phyloP scores from a whole-genome alignment of 139 green algal genomes.

The Coccomyxa sp. region DNA sequence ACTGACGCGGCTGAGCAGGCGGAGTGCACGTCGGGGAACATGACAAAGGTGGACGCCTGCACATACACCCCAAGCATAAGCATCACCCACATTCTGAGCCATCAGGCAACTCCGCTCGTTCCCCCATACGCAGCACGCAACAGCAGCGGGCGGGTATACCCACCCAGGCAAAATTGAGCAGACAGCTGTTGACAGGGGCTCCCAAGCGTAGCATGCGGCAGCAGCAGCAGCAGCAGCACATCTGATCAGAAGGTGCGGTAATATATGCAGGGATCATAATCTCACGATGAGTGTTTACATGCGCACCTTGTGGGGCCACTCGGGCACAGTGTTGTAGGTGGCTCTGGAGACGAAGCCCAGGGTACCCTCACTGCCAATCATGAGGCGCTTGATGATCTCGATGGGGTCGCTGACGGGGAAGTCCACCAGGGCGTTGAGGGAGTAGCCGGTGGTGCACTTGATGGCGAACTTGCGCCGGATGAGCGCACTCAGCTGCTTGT shows the following conservation, averaged over 20 bases:
- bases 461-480: conserved; percentile 97
- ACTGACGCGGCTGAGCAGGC: conserved; percentile 75
- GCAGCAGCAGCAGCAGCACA: too few relatives aligned
- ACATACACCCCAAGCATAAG: too few relatives aligned
- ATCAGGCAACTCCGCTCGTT: too few relatives aligned
- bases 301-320: conserved; percentile 76
- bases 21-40: conserved; percentile 85
- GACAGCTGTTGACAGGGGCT: too few relatives aligned
- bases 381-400: conserved; percentile 94
- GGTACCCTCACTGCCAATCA: conserved; percentile 93
- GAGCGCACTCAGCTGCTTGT: conserved; percentile 80
- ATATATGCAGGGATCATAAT: too few relatives aligned
- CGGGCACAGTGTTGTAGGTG: conserved; percentile 94
- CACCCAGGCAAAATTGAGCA: too few relatives aligned
- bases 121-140: too few relatives aligned
- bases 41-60: conserved; percentile 79
- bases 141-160: too few relatives aligned
- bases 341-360: conserved; percentile 85
- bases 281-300: neutral
- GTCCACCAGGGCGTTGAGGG: conserved; percentile 91
- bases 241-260: too few relatives aligned
- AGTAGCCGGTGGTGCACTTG: conserved; percentile 98
- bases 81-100: too few relatives aligned
- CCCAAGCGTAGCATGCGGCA: too few relatives aligned
- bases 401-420: conserved; percentile 85